phyloP scores from a whole-genome alignment of 139 green algal species.

The Chlamydomonas sp. region DNA sequence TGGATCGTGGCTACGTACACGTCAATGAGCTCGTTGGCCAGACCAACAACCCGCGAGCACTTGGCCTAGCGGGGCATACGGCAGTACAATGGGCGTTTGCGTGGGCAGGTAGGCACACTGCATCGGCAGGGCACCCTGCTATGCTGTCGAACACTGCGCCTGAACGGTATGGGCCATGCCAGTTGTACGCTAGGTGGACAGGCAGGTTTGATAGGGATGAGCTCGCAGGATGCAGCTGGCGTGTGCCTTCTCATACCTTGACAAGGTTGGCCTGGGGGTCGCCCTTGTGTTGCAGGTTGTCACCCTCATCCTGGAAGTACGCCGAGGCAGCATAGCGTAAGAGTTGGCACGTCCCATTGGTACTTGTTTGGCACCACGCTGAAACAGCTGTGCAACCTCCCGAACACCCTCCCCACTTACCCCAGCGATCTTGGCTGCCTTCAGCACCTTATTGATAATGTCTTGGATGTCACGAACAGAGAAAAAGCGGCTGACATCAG shows the following conservation, averaged over 20 bases:
- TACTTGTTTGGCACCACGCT: no score
- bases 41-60: conserved; percentile 14
- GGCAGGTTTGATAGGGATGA: neutral
- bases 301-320: conserved; percentile 9
- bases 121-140: no score
- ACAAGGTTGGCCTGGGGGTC: conserved; percentile 9
- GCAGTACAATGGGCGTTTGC: no score
- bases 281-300: neutral
- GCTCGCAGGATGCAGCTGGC: neutral
- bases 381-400: neutral
- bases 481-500: conserved; percentile 10
- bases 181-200: neutral
- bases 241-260: neutral
- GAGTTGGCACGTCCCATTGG: no score
- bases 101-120: no score
- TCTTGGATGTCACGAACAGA: conserved; percentile 15
- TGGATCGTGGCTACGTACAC: conserved; percentile 34
- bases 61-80: neutral
- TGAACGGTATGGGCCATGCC: neutral
- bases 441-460: conserved; percentile 3
- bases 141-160: no score
- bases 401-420: neutral
- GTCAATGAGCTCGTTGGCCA: conserved; percentile 16
- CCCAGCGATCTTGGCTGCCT: neutral
- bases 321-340: no score